Base-by-base conservation (phyloP, 1,139 yeast species). In the Candida sanyaensis region DNA sequence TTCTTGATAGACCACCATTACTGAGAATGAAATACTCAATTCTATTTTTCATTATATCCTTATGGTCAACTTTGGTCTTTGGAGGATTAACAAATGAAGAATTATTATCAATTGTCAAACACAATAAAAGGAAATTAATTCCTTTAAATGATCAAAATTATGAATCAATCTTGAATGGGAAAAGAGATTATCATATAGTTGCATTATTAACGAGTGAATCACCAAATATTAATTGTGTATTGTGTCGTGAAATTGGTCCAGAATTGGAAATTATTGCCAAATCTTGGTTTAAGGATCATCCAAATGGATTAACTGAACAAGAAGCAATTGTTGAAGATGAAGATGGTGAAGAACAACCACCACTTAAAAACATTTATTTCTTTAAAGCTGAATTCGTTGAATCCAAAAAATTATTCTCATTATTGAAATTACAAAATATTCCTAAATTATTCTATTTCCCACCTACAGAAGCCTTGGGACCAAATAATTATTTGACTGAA, bases 191-290 rank as follows among this genome's bases (percentile, higher is more conserved):
- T 64, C 80, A 86, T 43, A 60, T 88, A 17, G 76, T 88, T 26
- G 65, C 84, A 38, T 74, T 87, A 47, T 69, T 93, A 56, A 88
- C 97, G 0, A 91, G 97, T 2, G 80, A 84, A 13, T 77, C 84
- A 34, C 74, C 89, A 0, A 83, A 82, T 56, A 79, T 90, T 62
- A 89, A 89, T 32, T 93, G 99, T 69, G 74, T 75, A 2, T 74
- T 89, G 51, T 93, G 99, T 75, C 60, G 71, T 26, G 83, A 85
- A 43, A 78, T 88, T 57, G 82, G 79, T 34, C 96, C 97, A 1
- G 81, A 80, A 43, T 89, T 68, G 60, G 68, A 68, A 33, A 70
- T 78, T 23, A 73, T 74, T 43, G 75, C 91, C 42, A 85, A 84
- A 28, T 69, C 80, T 34, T 86, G 92, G 61, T 84, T 77, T 58